Evolutionary conservation across 306 rosid genomes (phyloP).

Genomic region (Senna tora): DNA sequence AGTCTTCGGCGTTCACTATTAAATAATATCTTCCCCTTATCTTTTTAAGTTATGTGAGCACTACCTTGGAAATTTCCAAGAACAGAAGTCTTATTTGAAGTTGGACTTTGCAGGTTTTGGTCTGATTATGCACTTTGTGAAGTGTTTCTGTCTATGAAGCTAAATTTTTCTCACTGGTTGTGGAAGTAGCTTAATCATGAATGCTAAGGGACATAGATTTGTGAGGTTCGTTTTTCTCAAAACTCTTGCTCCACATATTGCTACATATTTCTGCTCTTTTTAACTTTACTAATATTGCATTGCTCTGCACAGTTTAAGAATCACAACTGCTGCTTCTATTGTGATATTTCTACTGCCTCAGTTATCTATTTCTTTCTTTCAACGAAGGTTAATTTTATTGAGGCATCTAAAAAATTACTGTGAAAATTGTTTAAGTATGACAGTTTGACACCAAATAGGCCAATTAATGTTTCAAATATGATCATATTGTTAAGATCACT

Average conservation of each 20-base stretch:
- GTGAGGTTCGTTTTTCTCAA: conserved; percentile 62
- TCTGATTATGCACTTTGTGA: conserved; percentile 5
- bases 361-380: background rate
- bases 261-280: background rate
- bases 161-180: conserved; percentile 12
- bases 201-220: conserved; percentile 44
- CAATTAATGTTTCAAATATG: too few species aligned
- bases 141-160: conserved; percentile 21
- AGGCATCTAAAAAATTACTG: background rate
- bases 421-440: too few species aligned
- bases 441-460: too few species aligned
- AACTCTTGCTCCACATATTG: conserved; percentile 18
- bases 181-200: conserved; percentile 44
- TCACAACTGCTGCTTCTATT: background rate
- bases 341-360: background rate
- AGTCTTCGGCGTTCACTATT: background rate
- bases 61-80: background rate
- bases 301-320: background rate
- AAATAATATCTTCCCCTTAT: background rate
- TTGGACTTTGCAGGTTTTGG: conserved; percentile 37
- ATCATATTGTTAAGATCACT: too few species aligned
- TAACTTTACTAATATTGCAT: background rate
- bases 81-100: conserved; percentile 7
- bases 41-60: background rate
- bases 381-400: background rate